phyloP scores from a whole-genome alignment of 768 basidiomycete genomes.

The Lactarius trivialis region DNA sequence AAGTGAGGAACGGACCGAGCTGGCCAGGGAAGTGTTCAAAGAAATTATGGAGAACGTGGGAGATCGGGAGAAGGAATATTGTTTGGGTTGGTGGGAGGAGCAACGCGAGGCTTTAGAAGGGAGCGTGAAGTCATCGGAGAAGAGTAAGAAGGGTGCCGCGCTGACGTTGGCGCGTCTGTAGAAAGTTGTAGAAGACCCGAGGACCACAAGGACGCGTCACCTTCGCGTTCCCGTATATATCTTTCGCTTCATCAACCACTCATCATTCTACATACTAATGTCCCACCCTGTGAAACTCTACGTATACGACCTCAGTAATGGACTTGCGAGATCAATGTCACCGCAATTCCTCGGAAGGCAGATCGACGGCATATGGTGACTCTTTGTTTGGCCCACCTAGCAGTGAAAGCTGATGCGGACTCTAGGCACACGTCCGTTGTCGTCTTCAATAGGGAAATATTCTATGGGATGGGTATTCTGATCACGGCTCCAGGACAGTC shows the following conservation, averaged over 20 bases:
- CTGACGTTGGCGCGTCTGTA: conserved; percentile 5
- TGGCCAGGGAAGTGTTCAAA: conserved; percentile 52
- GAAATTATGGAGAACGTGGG: conserved; percentile 61
- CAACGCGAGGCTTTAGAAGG: conserved; percentile 2
- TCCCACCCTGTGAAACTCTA: conserved; percentile 61
- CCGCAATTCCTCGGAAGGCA: conserved; percentile 78
- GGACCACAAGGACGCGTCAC: conserved; percentile 19
- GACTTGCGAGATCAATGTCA: conserved; percentile 75
- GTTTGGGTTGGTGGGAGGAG: conserved; percentile 69
- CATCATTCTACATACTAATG: conserved; percentile 7
- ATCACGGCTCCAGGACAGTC: conserved; percentile 70
- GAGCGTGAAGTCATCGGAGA: not conserved
- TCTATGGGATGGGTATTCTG: conserved; percentile 84
- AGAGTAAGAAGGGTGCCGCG: not conserved
- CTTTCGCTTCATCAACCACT: not conserved
- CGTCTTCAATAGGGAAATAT: conserved; percentile 77
- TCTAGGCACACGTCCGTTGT: conserved; percentile 90
- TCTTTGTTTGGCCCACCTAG: not conserved
- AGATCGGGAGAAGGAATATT: conserved; percentile 61
- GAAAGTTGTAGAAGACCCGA: not conserved
- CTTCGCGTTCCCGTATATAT: not conserved
- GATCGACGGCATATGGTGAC: conserved; percentile 90
- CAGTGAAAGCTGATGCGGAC: conserved; percentile 15
- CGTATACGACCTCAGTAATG: conserved; percentile 87
- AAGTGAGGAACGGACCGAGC: conserved; percentile 33